Evolutionary conservation across 495 filamentous ascomycete genomes (phyloP), one percentile per base, ranked within the genome.

Genomic region (Penicillium waksmanii): DNA sequence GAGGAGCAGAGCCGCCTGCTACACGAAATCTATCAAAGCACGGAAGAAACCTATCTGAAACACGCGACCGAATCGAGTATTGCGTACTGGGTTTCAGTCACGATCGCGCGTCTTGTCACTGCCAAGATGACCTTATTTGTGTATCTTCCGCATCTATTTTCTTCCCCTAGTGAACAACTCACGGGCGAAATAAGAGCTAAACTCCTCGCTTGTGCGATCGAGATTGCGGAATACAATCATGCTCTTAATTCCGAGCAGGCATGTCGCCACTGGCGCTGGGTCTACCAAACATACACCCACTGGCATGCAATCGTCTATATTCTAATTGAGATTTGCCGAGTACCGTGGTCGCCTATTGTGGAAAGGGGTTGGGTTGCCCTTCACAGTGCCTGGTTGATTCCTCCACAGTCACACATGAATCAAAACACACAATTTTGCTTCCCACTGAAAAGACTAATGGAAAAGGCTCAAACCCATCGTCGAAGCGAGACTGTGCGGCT

Each of bases 241-340:
- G 66, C 75, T 7, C 64, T 87, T 5, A 82, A 85, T 59, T 62
- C 72, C 1, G 75, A 83, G 42, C 67, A 68, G 21, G 57, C 68
- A n/a, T 78, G 72, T 33, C 73, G 76, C 3, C 74, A 82, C 31
- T 87, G 84, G 84, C 79, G 83, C 33, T 88, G 85, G 85, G 62
- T 83, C 27, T 86, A 74, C 63, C 77, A 83, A 51, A 85, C 82
- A 1, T 84, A 82, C 58, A 81, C 81, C 0, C 85, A 87, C 51
- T 88, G 85, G 85, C 77, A 87, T 66, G 77, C 84, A 43, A 73
- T 86, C 49, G 81, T 80, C 9, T 84, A 80, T 42, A 73, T 86
- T 18, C 66, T 85, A 9, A 72, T 83, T 50, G 82, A 85, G 19
- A 75, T 80, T 10, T 74, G 72, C n/a, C 74, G 75, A 27, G 76